Base-by-base conservation (phyloP, 345 rosid genomes). In the Linum usitatissimum region DNA sequence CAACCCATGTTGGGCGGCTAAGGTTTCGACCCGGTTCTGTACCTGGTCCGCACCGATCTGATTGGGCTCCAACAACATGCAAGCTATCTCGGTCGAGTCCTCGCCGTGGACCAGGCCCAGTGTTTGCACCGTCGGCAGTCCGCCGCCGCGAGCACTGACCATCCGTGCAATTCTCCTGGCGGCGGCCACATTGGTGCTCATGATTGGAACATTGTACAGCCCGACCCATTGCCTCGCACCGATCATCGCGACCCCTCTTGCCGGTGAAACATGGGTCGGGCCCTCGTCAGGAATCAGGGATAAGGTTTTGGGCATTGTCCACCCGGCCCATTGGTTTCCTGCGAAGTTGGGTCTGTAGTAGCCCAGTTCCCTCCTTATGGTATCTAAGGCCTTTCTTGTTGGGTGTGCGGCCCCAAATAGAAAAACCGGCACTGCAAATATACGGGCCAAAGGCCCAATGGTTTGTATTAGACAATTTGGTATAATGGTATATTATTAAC, bases 101-200 rank as follows among this genome's bases (percentile, higher is more conserved):
- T 82, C 82, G 1, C 85, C 85, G 1, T 84, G 85, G 49, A 69
- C 74, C 51, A 85, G 65, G 18, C 55, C 84, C 34, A 85, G 5
- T 6, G 90, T 74, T n/a, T 82, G 87, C 61, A 82, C 87, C 0
- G 78, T 80, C 0, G 87, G 85, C 8, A 82, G 85, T 28, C 90
- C 85, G 1, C 90, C 87, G 0, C 87, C 90, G 5, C 87, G 72
- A 6, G 84, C 85, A 57, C 87, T 85, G 31, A 85, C 90, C 79
- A 72, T 74, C 51, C 78, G 70, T 1, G 84, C 85, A 30, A 85
- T 82, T 19, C 79, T 66, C 0, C 83, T 79, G 28, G 76, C 73
- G 0, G 64, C 55, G 0, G 84, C 68, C 28, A 71, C 75, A n/a
- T 85, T 81, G 0, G 81, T 79, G 2, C 81, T 77, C 69, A 77